These are phyloP conservation scores for Quercus engelmannii DNA, from an alignment of 306 rosid species.

Conservation along the genomic window DNA sequence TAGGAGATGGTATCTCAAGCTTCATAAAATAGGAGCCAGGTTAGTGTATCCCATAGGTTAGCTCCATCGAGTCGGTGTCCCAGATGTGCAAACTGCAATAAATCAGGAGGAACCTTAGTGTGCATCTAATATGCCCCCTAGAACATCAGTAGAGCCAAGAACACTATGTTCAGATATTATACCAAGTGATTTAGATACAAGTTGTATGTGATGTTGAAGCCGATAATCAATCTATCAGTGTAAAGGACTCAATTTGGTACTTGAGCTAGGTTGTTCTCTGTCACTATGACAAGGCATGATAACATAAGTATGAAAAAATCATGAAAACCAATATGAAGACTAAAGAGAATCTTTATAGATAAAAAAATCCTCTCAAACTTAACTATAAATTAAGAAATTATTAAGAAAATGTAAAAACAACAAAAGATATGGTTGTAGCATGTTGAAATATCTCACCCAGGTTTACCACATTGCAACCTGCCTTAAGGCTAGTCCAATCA, in stretches of 20 bases:
- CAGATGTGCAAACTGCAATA: conserved; percentile 38
- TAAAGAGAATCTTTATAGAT: not conserved
- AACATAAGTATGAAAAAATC: not conserved
- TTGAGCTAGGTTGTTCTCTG: no score
- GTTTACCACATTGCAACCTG: no score
- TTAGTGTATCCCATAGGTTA: no score
- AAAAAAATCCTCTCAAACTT: not conserved
- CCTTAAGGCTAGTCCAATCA: no score
- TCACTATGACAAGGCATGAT: not conserved
- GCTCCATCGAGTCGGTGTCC: conserved; percentile 29
- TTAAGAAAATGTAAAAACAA: not conserved
- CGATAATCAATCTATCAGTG: not conserved
- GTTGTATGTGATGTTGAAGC: conserved; percentile 1
- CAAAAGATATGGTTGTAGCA: not conserved
- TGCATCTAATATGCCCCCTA: conserved; percentile 16
- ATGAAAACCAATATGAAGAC: not conserved
- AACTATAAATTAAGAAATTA: not conserved
- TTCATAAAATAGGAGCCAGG: no score
- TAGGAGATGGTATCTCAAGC: no score
- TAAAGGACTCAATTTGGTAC: not conserved
- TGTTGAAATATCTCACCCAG: no score
- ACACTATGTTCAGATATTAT: not conserved
- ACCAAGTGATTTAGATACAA: conserved; percentile 7
- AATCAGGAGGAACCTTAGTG: conserved; percentile 17
- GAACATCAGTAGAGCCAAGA: conserved; percentile 12